A percentile compares a stretch with the other conserved stretches of the same genome.
phyloP scores from a whole-genome alignment of 768 basidiomycete genomes.

The Coprinopsis marcescibilis region DNA sequence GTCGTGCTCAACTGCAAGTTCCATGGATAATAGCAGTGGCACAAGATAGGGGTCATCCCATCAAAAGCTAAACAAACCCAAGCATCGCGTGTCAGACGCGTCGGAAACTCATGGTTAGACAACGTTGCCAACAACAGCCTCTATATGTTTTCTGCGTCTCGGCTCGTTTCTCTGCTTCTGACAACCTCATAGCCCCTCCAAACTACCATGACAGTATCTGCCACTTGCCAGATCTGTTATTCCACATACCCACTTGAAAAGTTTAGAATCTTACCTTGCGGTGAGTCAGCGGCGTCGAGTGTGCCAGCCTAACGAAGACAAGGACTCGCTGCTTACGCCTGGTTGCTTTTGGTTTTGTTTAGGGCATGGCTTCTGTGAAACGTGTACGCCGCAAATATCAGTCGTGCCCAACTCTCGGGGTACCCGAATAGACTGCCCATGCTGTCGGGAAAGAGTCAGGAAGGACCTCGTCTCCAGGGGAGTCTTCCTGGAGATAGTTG shows the following conservation, averaged over 20 bases:
- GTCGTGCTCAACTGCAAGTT: no score
- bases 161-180: not conserved
- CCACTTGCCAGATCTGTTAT: slow-evolving; percentile 4
- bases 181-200: not conserved
- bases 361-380: slow-evolving; percentile 39
- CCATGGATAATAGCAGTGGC: no score
- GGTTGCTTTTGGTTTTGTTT: not conserved
- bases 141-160: not conserved
- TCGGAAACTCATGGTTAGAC: not conserved
- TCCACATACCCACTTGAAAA: slow-evolving; percentile 7
- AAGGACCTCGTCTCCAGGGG: slow-evolving; percentile 19
- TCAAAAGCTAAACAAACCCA: slow-evolving; percentile 2
- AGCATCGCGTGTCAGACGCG: slow-evolving; percentile 7
- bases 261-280: slow-evolving; percentile 30
- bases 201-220: not conserved
- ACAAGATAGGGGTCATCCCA: no score
- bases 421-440: slow-evolving; percentile 18
- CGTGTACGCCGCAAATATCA: slow-evolving; percentile 26
- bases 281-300: slow-evolving; percentile 16
- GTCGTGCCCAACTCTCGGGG: not conserved
- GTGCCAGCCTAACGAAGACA: not conserved
- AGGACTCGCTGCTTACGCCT: no score
- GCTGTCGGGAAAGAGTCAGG: slow-evolving; percentile 18
- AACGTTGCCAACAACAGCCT: not conserved
- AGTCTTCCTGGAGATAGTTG: slow-evolving; percentile 24